These are phyloP conservation scores for Dujonia santamariae DNA, from an alignment of 1,139 yeast genomes.

Conservation along the genomic window DNA sequence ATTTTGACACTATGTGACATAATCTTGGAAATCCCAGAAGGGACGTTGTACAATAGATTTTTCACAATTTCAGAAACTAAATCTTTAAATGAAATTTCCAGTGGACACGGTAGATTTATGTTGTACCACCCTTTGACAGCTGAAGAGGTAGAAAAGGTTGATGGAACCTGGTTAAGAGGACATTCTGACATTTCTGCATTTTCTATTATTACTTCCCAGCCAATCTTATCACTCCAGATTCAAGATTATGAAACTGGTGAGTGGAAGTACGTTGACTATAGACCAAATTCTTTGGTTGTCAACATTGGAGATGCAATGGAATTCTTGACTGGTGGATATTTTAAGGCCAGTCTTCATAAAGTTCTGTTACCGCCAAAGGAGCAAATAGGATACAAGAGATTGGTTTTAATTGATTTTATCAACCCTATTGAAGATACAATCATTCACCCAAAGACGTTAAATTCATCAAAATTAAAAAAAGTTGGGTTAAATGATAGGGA, in stretches of 20 bases:
- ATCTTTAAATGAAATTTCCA: slow-evolving; percentile 19
- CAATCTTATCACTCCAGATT: slow-evolving; percentile 48
- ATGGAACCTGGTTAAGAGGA: slow-evolving; percentile 46
- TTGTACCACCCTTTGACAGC: slow-evolving; percentile 32
- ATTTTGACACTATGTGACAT: slow-evolving; percentile 37
- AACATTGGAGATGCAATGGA: slow-evolving; percentile 50
- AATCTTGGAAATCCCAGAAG: slow-evolving; percentile 41
- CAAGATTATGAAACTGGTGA: slow-evolving; percentile 42
- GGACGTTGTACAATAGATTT: slow-evolving; percentile 29
- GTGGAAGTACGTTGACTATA: slow-evolving; percentile 49
- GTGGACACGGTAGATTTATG: slow-evolving; percentile 43
- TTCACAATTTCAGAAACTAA: slow-evolving; percentile 26
- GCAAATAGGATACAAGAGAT: slow-evolving; percentile 34
- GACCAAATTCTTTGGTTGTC: slow-evolving; percentile 43
- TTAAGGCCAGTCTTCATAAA: slow-evolving; percentile 46
- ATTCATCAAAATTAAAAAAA: slow-evolving; percentile 27
- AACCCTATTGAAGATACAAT: slow-evolving; percentile 29
- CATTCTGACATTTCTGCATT: slow-evolving; percentile 50
- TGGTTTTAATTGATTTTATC: slow-evolving; percentile 44
- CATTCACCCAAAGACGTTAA: slow-evolving; percentile 34
- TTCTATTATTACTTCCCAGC: slow-evolving; percentile 48
- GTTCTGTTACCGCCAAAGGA: slow-evolving; percentile 46
- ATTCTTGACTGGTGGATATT: slow-evolving; percentile 47
- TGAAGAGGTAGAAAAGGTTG: slow-evolving; percentile 25
- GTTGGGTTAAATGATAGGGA: slow-evolving; percentile 24